Percentiles rank a stretch among this genome's conserved stretches.
Evolutionary conservation across 306 rosid genomes (phyloP).

Genomic region (Parietaria judaica): DNA sequence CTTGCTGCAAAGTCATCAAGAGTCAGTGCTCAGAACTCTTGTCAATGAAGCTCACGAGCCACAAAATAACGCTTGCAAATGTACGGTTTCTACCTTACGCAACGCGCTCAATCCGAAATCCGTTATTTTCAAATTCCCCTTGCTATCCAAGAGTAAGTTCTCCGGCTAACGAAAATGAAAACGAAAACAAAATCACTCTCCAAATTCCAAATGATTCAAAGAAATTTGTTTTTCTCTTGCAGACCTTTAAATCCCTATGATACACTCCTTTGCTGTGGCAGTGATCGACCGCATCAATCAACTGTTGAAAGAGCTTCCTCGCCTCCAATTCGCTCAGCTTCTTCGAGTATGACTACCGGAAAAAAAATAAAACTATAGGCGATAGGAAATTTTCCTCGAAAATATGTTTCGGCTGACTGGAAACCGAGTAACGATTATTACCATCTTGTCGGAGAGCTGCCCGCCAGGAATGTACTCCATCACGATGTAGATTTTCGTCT

Average conservation of each 20-base stretch:
- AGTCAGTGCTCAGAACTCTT: slow-evolving; percentile 13
- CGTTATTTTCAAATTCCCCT: slow-evolving; percentile 61
- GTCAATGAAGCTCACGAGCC: neutral
- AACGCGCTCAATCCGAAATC: slow-evolving; percentile 76
- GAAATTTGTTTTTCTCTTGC: neutral
- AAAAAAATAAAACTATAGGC: neutral
- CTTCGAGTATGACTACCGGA: slow-evolving; percentile 32
- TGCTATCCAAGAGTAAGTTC: slow-evolving; percentile 60
- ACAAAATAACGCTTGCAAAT: neutral
- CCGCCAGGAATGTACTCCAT: slow-evolving; percentile 78
- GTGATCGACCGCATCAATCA: slow-evolving; percentile 63
- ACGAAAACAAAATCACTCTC: slow-evolving; percentile 6
- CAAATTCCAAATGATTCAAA: neutral
- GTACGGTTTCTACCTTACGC: slow-evolving; percentile 44
- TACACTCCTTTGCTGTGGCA: slow-evolving; percentile 71
- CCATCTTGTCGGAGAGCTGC: slow-evolving; percentile 59
- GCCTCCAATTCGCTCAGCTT: slow-evolving; percentile 53
- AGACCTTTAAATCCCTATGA: slow-evolving; percentile 77
- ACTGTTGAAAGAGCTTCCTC: slow-evolving; percentile 71
- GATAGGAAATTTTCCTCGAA: slow-evolving; percentile 12
- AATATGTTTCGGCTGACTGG: neutral
- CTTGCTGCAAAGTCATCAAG: slow-evolving; percentile 33
- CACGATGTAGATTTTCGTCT: slow-evolving; percentile 65
- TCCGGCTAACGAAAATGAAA: slow-evolving; percentile 45
- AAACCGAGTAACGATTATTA: slow-evolving; percentile 23